phyloP scores from a whole-genome alignment of 441 rosid genomes.

The Erodium texanum region DNA sequence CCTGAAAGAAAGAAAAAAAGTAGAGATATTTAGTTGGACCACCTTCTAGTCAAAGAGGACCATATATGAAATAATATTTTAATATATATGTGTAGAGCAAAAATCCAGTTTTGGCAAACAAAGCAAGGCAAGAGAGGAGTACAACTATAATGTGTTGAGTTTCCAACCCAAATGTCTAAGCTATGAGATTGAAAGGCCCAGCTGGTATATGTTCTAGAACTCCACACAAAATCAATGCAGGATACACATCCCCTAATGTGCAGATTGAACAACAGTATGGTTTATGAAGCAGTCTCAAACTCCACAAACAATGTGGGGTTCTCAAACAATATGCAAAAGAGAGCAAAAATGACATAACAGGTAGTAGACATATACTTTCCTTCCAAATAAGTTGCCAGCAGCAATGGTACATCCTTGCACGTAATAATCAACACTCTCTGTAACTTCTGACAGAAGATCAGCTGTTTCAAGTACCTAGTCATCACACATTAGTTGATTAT shows the following conservation, averaged over 20 bases:
- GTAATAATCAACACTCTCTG: conserved; percentile 97
- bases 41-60: neutral
- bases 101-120: neutral
- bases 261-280: neutral
- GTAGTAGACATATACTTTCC: conserved; percentile 35
- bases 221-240: neutral
- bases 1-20: conserved; percentile 37
- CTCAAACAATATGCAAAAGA: neutral
- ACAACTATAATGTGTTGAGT: neutral
- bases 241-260: neutral
- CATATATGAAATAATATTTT: neutral
- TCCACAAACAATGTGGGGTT: conserved; percentile 4
- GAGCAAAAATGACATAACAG: neutral
- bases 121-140: neutral
- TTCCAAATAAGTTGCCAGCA: conserved; percentile 97
- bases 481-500: conserved; percentile 11
- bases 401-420: conserved; percentile 96
- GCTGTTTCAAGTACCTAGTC: conserved; percentile 95
- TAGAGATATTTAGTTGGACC: conserved; percentile 4
- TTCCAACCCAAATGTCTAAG: neutral
- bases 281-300: neutral
- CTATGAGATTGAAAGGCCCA: too few relatives aligned
- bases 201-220: too few relatives aligned
- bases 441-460: conserved; percentile 94
- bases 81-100: neutral